A percentile compares a stretch with the other conserved stretches of the same genome.
These are phyloP conservation scores for Erythrophleum fordii DNA, from an alignment of 306 rosid species.

Conservation along the genomic window DNA sequence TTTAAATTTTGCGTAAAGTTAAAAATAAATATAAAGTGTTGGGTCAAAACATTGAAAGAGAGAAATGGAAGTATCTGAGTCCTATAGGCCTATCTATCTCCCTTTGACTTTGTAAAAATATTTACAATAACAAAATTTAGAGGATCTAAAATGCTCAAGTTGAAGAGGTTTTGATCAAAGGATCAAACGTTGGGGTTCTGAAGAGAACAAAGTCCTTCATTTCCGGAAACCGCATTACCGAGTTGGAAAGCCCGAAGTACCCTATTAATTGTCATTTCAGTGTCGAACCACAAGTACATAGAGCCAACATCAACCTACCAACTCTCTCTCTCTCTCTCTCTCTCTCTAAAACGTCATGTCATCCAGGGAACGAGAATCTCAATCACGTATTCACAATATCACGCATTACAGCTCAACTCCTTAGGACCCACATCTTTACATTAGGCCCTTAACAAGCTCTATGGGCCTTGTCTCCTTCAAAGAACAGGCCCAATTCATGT, in stretches of 20 bases:
- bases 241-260: slow-evolving; percentile 38
- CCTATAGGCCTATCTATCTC: no score
- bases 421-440: slow-evolving; percentile 10
- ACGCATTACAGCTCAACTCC: background rate
- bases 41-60: no score
- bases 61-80: no score
- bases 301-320: slow-evolving; percentile 40
- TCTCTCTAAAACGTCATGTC: background rate
- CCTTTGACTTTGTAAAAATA: no score
- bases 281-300: slow-evolving; percentile 42
- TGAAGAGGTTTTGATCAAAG: background rate
- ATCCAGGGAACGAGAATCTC: background rate
- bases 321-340: slow-evolving; percentile 13
- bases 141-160: no score
- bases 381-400: background rate
- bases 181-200: no score
- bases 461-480: slow-evolving; percentile 30
- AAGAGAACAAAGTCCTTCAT: background rate
- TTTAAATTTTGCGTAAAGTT: no score
- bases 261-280: slow-evolving; percentile 38
- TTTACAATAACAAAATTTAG: no score
- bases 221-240: background rate
- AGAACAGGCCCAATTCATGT: slow-evolving; percentile 36
- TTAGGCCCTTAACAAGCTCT: background rate
- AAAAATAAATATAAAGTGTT: no score